Evolutionary conservation across 148 eudicot genomes (phyloP).

Genomic region (Rheum nobile): DNA sequence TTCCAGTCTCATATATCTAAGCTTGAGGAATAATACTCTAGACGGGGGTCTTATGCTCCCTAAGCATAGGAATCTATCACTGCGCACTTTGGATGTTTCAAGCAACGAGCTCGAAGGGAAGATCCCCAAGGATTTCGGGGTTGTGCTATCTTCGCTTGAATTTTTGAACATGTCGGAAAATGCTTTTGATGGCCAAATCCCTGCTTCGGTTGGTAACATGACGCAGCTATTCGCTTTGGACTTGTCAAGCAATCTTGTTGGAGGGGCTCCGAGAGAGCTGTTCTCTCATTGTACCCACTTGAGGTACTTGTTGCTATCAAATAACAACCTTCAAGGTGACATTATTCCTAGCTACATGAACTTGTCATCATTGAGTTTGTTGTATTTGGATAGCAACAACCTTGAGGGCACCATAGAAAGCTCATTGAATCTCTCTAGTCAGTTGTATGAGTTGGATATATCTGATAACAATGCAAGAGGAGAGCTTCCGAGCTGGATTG

Average conservation of each 20-base stretch:
- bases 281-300: not conserved
- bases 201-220: not conserved
- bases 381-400: not conserved
- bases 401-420: not conserved
- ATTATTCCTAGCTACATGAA: not conserved
- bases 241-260: not conserved
- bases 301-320: not conserved
- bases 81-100: not conserved
- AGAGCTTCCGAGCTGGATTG: not conserved
- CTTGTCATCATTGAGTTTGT: not conserved
- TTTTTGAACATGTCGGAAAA: not conserved
- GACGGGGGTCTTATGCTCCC: not conserved
- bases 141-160: not conserved
- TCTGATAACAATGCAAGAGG: not conserved
- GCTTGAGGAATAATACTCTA: not conserved
- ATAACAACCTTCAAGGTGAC: not conserved
- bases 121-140: constrained; percentile 1
- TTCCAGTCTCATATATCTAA: not conserved
- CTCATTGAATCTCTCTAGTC: not conserved
- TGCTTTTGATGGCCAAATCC: not conserved
- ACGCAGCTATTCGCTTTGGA: not conserved
- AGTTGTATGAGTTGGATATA: not conserved
- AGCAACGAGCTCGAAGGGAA: constrained; percentile 7
- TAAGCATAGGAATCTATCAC: not conserved
- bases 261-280: not conserved